These are phyloP conservation scores for Teunomyces cretensis DNA, from an alignment of 805 yeast species.

Conservation along the genomic window DNA sequence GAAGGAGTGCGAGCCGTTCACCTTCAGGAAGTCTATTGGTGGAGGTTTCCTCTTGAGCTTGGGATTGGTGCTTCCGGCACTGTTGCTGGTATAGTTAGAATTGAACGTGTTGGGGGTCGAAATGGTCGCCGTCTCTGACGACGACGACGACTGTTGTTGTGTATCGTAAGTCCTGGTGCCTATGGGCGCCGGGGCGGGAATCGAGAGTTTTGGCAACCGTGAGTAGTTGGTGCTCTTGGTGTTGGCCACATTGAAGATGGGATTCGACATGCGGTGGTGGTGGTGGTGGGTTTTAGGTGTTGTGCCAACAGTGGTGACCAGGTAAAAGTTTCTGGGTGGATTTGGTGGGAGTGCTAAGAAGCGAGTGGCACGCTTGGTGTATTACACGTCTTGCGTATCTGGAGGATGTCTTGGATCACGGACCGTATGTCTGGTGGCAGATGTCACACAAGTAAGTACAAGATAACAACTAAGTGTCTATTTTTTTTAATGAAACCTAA, in stretches of 20 bases:
- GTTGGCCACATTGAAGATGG: constrained; percentile 37
- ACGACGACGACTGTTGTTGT: constrained; percentile 1
- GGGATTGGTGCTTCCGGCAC: neutral
- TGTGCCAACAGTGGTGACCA: neutral
- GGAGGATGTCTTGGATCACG: too few species aligned
- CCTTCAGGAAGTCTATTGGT: constrained; percentile 40
- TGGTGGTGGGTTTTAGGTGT: neutral
- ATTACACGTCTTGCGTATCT: too few species aligned
- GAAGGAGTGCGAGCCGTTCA: constrained; percentile 13
- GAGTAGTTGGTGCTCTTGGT: constrained; percentile 20
- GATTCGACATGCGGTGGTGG: constrained; percentile 17
- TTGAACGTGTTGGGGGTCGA: constrained; percentile 5
- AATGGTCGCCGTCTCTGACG: constrained; percentile 5
- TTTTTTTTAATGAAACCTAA: neutral
- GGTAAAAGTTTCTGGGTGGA: too few species aligned
- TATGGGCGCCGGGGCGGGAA: constrained; percentile 25
- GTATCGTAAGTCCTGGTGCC: neutral
- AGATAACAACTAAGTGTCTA: neutral
- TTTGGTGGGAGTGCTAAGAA: too few species aligned
- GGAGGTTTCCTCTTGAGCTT: constrained; percentile 38
- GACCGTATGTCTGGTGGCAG: neutral
- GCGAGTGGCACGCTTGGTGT: too few species aligned
- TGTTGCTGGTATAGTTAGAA: neutral
- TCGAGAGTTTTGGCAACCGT: constrained; percentile 26
- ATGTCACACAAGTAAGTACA: neutral